Conservation (phyloP, 1,284 basidiomycete species). For the Austroboletus novae-zelandiae region DNA sequence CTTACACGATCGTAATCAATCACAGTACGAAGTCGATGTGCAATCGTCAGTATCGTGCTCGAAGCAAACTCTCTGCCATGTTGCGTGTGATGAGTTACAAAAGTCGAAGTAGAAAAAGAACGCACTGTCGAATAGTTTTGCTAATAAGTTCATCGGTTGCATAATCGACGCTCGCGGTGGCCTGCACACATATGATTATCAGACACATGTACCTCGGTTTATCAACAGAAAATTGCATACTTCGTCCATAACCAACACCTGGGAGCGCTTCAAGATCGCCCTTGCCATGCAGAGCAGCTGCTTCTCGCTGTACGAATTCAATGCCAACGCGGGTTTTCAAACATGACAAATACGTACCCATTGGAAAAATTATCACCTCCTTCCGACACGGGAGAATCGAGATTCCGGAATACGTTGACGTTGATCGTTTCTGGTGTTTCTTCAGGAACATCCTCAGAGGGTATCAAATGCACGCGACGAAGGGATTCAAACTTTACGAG, state of each 20-base stretch:
- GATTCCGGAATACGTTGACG: constrained; percentile 81
- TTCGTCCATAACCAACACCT: constrained; percentile 62
- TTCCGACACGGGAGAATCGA: constrained; percentile 83
- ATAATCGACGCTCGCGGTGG: constrained; percentile 52
- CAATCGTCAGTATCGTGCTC: constrained; percentile 67
- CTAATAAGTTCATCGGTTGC: constrained; percentile 62
- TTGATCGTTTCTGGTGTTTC: constrained; percentile 55
- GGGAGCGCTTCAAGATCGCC: constrained; percentile 57
- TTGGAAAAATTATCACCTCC: constrained; percentile 94
- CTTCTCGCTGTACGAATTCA: constrained; percentile 42
- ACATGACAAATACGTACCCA: constrained; percentile 49
- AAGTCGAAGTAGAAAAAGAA: constrained; percentile 7
- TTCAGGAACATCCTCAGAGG: constrained; percentile 49
- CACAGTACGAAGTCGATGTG: constrained; percentile 68
- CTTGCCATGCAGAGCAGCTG: constrained; percentile 67
- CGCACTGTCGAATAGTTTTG: constrained; percentile 57
- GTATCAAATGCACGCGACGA: constrained; percentile 84
- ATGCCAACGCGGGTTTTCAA: not conserved
- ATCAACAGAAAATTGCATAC: constrained; percentile 17
- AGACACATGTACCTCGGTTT: not conserved
- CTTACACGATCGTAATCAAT: constrained; percentile 65
- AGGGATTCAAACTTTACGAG: constrained; percentile 75
- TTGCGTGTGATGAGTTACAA: constrained; percentile 4
- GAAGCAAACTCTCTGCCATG: constrained; percentile 56
- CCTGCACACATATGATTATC: constrained; percentile 7